Base-by-base conservation (phyloP, 768 basidiomycete genomes). In the Coprinopsis marcescibilis region DNA sequence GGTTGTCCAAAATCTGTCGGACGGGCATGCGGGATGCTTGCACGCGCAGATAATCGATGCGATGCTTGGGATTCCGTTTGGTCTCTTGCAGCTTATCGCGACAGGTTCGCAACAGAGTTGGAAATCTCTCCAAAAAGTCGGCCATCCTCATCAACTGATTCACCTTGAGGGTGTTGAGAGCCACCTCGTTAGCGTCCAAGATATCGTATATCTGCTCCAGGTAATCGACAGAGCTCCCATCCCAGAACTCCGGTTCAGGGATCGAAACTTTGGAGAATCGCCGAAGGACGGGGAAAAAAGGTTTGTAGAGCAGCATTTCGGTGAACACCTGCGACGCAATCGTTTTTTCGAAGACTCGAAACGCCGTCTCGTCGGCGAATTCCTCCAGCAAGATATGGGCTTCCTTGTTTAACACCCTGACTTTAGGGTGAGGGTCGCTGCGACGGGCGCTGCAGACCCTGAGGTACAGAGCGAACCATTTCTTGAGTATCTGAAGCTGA, bases 101-200 rank as follows among this genome's bases (percentile, higher is more conserved):
- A n/a, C 50, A 40, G 2, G 36, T 46, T 35, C 50, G 50, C 30
- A 61, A 35, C 26, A 51, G 50, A 17, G 42, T 46, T 1, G 59
- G 58, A 32, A 59, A 54, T 10, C 52, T 40, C 24, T 46, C 25
- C 20, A 58, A 39, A 12, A 61, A 36, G 20, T 43, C 27, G 12
- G 58, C 61, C 44, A 61, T 50, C 4, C 52, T 50, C 29, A 30
- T 45, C 29, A 65, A 46, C 35, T 62, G 58, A 8, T 45, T 43
- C 12, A 52, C 40, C 34, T 63, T 61, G 27, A 49, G 38, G 12
- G 39, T 23, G 25, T 54, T 57, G n/a, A 65, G 46, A 13, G 32
- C 49, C 7, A 17, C 32, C 48, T 58, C 58, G 12, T 56, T 54
- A 3, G 49, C 48, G 34, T 56, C 49, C 8, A 62, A 21, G 10